These are phyloP conservation scores for Syncephalastrum monosporum DNA, from an alignment of 371 early-diverging fungal species.

Conservation along the genomic window DNA sequence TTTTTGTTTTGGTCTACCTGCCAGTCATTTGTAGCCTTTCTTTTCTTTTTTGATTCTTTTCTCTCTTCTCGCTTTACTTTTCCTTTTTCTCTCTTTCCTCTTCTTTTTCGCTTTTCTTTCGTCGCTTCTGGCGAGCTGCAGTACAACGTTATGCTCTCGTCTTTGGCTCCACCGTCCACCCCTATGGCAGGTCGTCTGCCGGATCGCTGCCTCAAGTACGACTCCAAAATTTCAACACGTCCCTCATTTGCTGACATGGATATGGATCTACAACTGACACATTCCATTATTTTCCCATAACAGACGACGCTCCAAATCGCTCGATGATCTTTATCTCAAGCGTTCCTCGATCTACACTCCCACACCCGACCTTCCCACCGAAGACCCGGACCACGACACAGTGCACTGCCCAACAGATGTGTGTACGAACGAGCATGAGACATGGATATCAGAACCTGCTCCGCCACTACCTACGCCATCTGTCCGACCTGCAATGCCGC, in stretches of 20 bases:
- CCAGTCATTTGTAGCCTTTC: background rate
- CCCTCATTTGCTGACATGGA: too few relatives aligned
- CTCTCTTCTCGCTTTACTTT: conserved; percentile 2
- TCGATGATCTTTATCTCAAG: conserved; percentile 28
- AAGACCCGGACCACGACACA: conserved; percentile 10
- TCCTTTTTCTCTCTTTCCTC: conserved; percentile 5
- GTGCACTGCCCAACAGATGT: conserved; percentile 22
- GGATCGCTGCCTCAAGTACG: too few relatives aligned
- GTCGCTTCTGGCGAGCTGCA: background rate
- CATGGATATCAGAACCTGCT: conserved; percentile 4
- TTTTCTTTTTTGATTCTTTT: conserved; percentile 5
- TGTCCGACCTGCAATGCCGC: conserved; percentile 12
- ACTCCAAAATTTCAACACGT: too few relatives aligned
- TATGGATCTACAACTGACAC: too few relatives aligned
- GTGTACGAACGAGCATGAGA: conserved; percentile 1
- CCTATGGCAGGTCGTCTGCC: too few relatives aligned
- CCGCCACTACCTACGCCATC: conserved; percentile 6
- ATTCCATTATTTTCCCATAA: background rate
- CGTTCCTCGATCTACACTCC: background rate
- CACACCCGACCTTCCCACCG: background rate
- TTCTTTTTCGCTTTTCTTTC: conserved; percentile 6
- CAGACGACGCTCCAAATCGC: conserved; percentile 44
- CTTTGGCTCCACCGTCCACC: too few relatives aligned
- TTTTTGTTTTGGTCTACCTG: conserved; percentile 1
- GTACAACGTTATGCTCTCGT: too few relatives aligned